Conservation (phyloP, 768 basidiomycete species). For the Psilocybe azurescens region DNA sequence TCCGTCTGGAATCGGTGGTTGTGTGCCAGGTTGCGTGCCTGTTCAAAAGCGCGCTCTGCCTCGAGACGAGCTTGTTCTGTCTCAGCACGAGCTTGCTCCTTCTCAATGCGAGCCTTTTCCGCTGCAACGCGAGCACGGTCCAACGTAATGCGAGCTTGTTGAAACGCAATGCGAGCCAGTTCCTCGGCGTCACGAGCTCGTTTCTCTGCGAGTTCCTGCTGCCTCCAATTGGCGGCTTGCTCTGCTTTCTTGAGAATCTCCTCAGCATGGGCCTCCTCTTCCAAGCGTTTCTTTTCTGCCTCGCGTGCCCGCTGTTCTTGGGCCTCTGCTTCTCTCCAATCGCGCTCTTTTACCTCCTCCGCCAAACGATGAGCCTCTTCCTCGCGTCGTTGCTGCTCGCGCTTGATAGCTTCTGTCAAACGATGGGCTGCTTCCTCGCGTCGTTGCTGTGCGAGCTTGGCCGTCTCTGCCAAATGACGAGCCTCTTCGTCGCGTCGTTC, state of each 20-base stretch:
- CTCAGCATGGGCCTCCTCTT: not conserved
- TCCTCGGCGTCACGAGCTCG: not conserved
- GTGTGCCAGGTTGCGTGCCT: not conserved
- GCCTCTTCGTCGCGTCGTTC: conserved; percentile 1
- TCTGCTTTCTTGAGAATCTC: not conserved
- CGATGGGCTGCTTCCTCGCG: conserved; percentile 2
- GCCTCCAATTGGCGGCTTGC: not conserved
- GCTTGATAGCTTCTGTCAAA: not conserved
- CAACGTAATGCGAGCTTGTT: not conserved
- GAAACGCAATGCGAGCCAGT: not conserved
- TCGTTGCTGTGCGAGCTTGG: not conserved
- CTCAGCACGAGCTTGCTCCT: not conserved
- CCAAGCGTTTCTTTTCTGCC: not conserved
- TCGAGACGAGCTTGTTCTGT: not conserved
- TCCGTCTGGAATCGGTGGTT: not conserved
- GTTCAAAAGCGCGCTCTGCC: not conserved
- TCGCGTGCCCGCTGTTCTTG: not conserved
- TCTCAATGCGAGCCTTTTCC: not conserved
- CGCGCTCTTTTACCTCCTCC: not conserved
- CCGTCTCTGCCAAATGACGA: not conserved
- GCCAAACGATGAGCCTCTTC: conserved; percentile 3
- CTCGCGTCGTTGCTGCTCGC: not conserved
- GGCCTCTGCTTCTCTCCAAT: not conserved
- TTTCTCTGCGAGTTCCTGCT: not conserved
- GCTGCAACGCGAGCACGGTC: not conserved